A percentile compares a stretch with the other conserved stretches of the same genome.
These are phyloP conservation scores for Angomonas deanei DNA, from an alignment of 208 protist genomes.

Conservation along the genomic window DNA sequence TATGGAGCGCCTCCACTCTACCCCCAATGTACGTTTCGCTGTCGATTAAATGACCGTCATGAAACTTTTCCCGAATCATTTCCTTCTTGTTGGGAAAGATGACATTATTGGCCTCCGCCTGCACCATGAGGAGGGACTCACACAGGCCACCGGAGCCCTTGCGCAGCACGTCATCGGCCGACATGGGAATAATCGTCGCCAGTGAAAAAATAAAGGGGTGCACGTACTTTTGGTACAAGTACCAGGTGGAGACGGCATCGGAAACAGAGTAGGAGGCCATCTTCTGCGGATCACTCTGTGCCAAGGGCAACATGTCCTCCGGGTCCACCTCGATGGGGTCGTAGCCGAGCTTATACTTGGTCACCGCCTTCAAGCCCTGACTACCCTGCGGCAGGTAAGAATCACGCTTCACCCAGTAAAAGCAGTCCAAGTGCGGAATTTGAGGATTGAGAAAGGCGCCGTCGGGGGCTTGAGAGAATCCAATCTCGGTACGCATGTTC, in stretches of 20 bases:
- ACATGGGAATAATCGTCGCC: constrained; percentile 99
- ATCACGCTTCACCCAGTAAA: constrained; percentile 99
- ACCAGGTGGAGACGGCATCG: constrained; percentile 99
- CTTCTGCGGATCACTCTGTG: constrained; percentile 91
- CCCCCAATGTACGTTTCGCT: constrained; percentile 99
- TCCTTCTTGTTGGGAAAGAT: constrained; percentile 99
- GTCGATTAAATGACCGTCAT: constrained; percentile 98
- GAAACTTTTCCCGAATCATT: constrained; percentile 82
- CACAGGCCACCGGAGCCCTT: constrained; percentile 99
- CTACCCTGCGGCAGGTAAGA: constrained; percentile 99
- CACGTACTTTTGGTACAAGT: constrained; percentile 99
- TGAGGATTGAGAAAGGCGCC: constrained; percentile 94
- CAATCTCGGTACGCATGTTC: constrained; percentile 86
- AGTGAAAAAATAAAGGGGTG: constrained; percentile 99
- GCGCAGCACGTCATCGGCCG: constrained; percentile 98
- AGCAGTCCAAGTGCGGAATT: constrained; percentile 97
- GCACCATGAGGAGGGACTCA: constrained; percentile 98
- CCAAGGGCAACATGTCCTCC: constrained; percentile 98
- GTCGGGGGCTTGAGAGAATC: constrained; percentile 72
- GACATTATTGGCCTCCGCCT: constrained; percentile 97
- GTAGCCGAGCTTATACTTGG: constrained; percentile 98
- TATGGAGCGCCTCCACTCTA: constrained; percentile 93
- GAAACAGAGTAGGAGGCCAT: constrained; percentile 99
- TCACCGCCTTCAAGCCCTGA: constrained; percentile 97
- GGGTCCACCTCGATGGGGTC: constrained; percentile 99